These are phyloP conservation scores for Macrophomina pseudophaseolina DNA, from an alignment of 2,329 filamentous ascomycete species.

Conservation along the genomic window DNA sequence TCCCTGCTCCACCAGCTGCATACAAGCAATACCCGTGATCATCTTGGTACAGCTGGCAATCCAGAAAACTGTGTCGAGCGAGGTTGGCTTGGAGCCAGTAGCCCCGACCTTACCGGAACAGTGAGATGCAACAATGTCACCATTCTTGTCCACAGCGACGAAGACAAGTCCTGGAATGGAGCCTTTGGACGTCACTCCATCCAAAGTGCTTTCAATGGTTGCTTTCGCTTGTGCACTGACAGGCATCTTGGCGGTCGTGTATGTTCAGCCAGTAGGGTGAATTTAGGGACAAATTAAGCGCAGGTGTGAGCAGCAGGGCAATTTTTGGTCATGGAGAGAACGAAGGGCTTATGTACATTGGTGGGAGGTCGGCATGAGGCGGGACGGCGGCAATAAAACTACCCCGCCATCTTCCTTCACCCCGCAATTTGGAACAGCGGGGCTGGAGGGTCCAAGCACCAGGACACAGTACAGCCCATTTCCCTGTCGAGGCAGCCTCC, in stretches of 20 bases:
- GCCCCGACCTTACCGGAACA: conserved; percentile 50
- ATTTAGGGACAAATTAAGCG: neutral
- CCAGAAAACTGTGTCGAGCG: conserved; percentile 61
- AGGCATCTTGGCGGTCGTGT: conserved; percentile 34
- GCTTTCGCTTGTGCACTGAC: conserved; percentile 37
- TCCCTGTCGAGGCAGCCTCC: conserved; percentile 1
- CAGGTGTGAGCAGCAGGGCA: neutral
- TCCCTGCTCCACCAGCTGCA: conserved; percentile 46
- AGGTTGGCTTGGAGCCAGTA: conserved; percentile 57
- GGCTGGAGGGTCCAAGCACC: conserved; percentile 13
- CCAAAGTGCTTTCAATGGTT: conserved; percentile 45
- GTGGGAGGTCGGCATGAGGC: neutral
- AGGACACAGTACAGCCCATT: neutral
- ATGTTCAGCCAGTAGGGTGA: neutral
- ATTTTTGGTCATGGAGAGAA: neutral
- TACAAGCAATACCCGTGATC: conserved; percentile 39
- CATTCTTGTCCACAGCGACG: conserved; percentile 51
- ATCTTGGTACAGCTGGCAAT: conserved; percentile 58
- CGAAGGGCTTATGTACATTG: conserved; percentile 4
- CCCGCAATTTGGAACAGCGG: conserved; percentile 9
- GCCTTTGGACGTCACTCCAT: conserved; percentile 35
- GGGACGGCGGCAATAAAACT: neutral
- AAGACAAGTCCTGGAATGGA: conserved; percentile 51
- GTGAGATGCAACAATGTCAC: conserved; percentile 48
- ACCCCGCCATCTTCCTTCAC: conserved; percentile 1